These are phyloP conservation scores for Rutstroemia sp. DNA, from an alignment of 2,329 filamentous ascomycete species.

Conservation along the genomic window DNA sequence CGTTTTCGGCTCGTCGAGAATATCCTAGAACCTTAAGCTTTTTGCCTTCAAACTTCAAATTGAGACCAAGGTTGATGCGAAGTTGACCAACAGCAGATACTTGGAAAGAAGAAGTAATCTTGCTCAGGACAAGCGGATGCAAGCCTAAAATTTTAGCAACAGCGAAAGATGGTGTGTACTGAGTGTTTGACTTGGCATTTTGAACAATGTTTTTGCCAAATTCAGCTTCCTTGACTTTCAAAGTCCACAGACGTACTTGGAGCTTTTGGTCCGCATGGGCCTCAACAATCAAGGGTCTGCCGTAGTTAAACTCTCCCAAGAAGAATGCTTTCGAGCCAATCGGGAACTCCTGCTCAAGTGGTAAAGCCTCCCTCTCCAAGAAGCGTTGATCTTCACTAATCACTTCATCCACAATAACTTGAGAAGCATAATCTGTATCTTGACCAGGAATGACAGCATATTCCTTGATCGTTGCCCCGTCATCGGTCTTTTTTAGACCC, in stretches of 20 bases:
- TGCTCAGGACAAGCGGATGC: conserved; percentile 83
- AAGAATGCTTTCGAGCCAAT: conserved; percentile 80
- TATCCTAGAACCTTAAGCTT: conserved; percentile 96
- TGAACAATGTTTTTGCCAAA: conserved; percentile 71
- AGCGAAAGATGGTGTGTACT: conserved; percentile 81
- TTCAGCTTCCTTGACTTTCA: conserved; percentile 68
- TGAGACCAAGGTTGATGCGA: conserved; percentile 84
- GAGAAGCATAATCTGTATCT: conserved; percentile 84
- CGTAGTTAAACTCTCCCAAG: conserved; percentile 87
- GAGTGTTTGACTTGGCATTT: conserved; percentile 60
- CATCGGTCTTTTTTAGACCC: conserved; percentile 82
- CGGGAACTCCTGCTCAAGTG: conserved; percentile 89
- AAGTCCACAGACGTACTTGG: conserved; percentile 67
- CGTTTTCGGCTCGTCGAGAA: conserved; percentile 74
- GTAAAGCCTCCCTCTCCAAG: conserved; percentile 78
- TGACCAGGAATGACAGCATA: conserved; percentile 80
- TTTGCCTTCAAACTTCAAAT: conserved; percentile 93
- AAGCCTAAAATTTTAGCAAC: conserved; percentile 76
- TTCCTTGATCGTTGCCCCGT: conserved; percentile 86
- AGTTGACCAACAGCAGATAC: conserved; percentile 69
- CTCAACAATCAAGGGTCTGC: conserved; percentile 76
- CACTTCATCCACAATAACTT: conserved; percentile 84
- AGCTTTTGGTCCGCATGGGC: conserved; percentile 69
- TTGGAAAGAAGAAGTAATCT: conserved; percentile 90
- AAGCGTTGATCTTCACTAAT: conserved; percentile 89